Evolutionary conservation across 2,329 filamentous ascomycete genomes (phyloP).

Genomic region (Microsporum canis): DNA sequence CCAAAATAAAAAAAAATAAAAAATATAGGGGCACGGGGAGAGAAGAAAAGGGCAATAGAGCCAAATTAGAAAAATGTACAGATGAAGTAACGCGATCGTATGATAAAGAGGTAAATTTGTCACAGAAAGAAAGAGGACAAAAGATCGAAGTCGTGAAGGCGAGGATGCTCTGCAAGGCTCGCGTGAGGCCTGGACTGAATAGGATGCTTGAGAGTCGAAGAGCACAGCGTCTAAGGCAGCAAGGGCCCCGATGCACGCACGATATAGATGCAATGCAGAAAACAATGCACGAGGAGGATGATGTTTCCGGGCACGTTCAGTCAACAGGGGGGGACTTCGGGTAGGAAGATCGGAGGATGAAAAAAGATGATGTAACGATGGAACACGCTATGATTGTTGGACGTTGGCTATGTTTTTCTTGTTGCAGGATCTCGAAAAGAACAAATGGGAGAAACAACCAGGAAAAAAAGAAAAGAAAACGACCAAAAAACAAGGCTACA

Average conservation of each 20-base stretch:
- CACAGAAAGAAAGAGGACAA: not conserved
- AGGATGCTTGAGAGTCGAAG: not conserved
- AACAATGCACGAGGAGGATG: not conserved
- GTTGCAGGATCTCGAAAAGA: slow-evolving; percentile 9
- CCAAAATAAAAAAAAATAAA: not conserved
- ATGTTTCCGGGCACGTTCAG: not conserved
- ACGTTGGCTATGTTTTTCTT: not conserved
- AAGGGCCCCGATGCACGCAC: not conserved
- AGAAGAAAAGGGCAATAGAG: not conserved
- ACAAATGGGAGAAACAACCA: slow-evolving; percentile 5
- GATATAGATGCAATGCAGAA: slow-evolving; percentile 1
- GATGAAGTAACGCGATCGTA: not conserved
- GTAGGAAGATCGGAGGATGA: not conserved
- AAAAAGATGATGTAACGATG: not conserved
- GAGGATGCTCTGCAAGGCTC: not conserved
- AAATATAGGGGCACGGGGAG: not conserved
- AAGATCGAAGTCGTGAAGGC: not conserved
- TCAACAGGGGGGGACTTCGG: not conserved
- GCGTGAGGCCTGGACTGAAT: not conserved
- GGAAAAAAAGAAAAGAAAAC: slow-evolving; percentile 4
- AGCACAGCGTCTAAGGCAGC: not conserved
- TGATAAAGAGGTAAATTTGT: not conserved
- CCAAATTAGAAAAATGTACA: slow-evolving; percentile 1
- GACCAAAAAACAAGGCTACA: not conserved
- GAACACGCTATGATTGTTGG: not conserved